A percentile compares a stretch with the other conserved stretches of the same genome.
phyloP scores from a whole-genome alignment of 306 rosid species.

The Senna tora region DNA sequence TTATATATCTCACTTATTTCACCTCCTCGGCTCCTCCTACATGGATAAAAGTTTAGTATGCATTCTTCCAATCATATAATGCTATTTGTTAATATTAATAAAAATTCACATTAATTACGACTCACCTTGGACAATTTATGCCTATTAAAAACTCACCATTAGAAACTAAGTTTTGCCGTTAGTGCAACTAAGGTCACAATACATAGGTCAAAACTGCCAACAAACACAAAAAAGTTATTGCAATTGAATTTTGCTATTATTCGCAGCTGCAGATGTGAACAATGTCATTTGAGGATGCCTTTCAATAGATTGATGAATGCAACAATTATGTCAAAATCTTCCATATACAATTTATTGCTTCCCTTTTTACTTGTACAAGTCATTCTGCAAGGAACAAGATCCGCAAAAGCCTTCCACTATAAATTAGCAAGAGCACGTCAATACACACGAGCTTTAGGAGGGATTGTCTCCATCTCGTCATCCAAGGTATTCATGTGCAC shows the following conservation, averaged over 20 bases:
- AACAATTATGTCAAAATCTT: conserved; percentile 43
- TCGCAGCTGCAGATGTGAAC: conserved; percentile 35
- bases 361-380: conserved; percentile 28
- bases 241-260: conserved; percentile 13
- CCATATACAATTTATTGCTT: conserved; percentile 40
- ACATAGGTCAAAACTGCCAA: background rate
- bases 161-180: no score
- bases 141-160: no score
- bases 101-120: no score
- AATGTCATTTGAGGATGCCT: conserved; percentile 32
- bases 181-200: background rate
- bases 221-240: background rate
- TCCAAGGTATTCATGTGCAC: conserved; percentile 83
- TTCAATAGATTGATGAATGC: conserved; percentile 32
- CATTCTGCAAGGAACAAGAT: conserved; percentile 24
- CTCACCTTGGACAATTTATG: no score
- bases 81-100: no score
- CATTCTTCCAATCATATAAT: no score
- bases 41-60: no score
- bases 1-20: no score
- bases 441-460: conserved; percentile 89
- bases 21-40: no score
- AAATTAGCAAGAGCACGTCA: conserved; percentile 35
- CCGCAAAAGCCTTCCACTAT: background rate
- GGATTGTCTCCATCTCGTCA: conserved; percentile 73